Evolutionary conservation across 441 rosid species (phyloP).

Genomic region (Gossypium laxum): DNA sequence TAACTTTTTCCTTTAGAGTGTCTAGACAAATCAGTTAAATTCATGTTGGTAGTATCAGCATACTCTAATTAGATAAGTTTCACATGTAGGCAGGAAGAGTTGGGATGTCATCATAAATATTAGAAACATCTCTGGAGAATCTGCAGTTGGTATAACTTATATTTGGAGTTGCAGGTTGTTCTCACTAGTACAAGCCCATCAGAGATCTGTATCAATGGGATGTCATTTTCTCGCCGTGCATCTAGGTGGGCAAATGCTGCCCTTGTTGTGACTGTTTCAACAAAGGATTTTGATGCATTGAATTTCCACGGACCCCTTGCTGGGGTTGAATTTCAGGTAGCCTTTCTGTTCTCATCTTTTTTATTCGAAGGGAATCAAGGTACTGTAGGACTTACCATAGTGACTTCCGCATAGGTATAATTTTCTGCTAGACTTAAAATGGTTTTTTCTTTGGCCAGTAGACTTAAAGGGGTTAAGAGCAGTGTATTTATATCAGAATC

Average conservation of each 20-base stretch:
- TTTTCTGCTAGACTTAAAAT: background rate
- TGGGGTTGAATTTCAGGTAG: conserved; percentile 82
- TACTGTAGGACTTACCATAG: background rate
- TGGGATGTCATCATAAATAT: background rate
- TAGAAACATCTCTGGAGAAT: background rate
- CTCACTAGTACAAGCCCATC: conserved; percentile 72
- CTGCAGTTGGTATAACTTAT: background rate
- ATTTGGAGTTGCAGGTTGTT: conserved; percentile 54
- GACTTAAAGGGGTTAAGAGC: background rate
- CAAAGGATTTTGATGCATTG: conserved; percentile 52
- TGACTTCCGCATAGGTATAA: background rate
- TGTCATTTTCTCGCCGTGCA: conserved; percentile 90
- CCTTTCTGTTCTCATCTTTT: conserved; percentile 9
- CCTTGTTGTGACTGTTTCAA: conserved; percentile 63
- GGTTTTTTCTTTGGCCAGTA: no score
- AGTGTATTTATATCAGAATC: background rate
- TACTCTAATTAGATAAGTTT: background rate
- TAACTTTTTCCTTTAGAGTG: background rate
- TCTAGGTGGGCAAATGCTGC: conserved; percentile 98
- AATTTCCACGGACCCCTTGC: conserved; percentile 76
- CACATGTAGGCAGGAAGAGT: background rate
- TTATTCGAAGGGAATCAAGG: background rate
- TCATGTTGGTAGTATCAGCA: background rate
- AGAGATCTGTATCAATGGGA: conserved; percentile 85
- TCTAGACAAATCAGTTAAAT: background rate